These are phyloP conservation scores for Xylaria curta DNA, from an alignment of 495 filamentous ascomycete species.

Conservation along the genomic window DNA sequence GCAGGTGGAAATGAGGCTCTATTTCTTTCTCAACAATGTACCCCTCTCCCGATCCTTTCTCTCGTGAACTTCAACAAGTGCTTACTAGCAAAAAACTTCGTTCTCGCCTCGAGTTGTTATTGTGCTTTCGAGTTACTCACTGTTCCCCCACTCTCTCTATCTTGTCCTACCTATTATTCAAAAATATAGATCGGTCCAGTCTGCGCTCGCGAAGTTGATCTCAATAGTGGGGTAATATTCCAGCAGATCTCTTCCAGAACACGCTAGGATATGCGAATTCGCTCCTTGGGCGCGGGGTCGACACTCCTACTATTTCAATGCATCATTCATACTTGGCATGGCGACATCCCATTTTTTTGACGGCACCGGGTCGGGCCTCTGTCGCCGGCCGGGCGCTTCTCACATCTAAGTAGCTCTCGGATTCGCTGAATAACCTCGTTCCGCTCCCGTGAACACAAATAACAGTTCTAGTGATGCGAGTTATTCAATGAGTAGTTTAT, in stretches of 20 bases:
- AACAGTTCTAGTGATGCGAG: neutral
- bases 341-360: constrained; percentile 1
- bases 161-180: neutral
- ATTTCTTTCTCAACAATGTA: neutral
- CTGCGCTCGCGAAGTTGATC: neutral
- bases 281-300: constrained; percentile 15
- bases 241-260: constrained; percentile 10
- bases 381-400: neutral
- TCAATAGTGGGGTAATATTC: constrained; percentile 12
- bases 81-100: neutral
- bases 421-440: neutral
- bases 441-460: neutral
- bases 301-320: constrained; percentile 3
- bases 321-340: constrained; percentile 16
- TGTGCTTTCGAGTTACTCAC: neutral
- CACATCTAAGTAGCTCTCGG: neutral
- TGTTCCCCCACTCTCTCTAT: neutral
- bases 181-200: neutral
- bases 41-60: neutral
- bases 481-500: neutral
- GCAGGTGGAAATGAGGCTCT: constrained; percentile 6
- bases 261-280: neutral
- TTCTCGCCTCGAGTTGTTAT: neutral
- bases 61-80: neutral
- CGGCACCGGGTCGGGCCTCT: neutral